These are phyloP conservation scores for Tuber umbilicatum DNA, from an alignment of 495 filamentous ascomycete genomes.

Conservation along the genomic window DNA sequence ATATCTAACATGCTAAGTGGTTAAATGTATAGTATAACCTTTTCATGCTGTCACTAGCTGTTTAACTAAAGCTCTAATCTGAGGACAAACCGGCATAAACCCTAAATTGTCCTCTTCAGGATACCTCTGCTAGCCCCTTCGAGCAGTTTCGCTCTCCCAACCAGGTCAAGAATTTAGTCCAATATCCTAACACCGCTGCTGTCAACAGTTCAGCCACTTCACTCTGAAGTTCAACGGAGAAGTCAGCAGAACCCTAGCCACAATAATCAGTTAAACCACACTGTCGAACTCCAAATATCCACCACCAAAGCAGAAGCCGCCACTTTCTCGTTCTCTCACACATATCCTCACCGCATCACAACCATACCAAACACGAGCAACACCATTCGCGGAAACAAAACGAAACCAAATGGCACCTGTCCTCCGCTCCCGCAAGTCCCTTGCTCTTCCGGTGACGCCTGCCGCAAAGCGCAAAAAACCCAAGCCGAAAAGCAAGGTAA, in stretches of 20 bases:
- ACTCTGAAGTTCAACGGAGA: neutral
- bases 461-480: neutral
- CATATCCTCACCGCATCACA: neutral
- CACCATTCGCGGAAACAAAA: neutral
- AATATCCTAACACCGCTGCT: neutral
- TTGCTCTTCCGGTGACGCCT: neutral
- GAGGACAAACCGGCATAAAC: too few relatives aligned
- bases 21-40: too few relatives aligned
- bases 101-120: too few relatives aligned
- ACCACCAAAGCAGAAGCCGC: neutral
- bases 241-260: neutral
- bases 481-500: neutral
- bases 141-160: neutral
- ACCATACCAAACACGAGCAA: neutral
- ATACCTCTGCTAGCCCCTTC: neutral
- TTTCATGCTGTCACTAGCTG: too few relatives aligned
- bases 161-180: neutral
- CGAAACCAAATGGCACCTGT: neutral
- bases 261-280: neutral
- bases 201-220: neutral
- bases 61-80: too few relatives aligned
- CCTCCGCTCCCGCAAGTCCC: neutral
- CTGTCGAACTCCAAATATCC: neutral
- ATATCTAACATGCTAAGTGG: too few relatives aligned
- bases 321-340: neutral